phyloP scores from a whole-genome alignment of 352 stramenopile genomes.

The Phytophthora cryptogea region DNA sequence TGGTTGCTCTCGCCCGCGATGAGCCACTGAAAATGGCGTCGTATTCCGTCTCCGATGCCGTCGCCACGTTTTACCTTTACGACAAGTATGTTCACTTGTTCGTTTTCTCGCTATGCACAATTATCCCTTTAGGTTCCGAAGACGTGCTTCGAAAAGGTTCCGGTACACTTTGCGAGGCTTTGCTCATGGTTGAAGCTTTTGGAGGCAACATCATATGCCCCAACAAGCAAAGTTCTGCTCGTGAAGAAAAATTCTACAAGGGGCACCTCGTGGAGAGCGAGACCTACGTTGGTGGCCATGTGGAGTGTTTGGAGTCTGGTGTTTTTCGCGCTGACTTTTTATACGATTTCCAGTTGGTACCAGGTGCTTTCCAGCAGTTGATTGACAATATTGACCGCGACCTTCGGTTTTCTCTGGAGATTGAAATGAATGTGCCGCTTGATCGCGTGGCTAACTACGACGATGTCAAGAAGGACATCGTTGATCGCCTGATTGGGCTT shows the following conservation, averaged over 20 bases:
- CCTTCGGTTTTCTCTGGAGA: conserved; percentile 96
- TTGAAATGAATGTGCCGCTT: conserved; percentile 87
- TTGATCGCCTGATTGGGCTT: conserved; percentile 93
- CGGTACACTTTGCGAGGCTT: conserved; percentile 98
- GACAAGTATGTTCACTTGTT: conserved; percentile 99
- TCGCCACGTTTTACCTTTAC: conserved; percentile 99
- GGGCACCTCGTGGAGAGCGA: conserved; percentile 97
- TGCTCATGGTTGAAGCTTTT: conserved; percentile 99
- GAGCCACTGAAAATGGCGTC: conserved; percentile 97
- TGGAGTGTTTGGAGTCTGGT: conserved; percentile 98
- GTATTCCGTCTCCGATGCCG: conserved; percentile 99
- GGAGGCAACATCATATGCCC: conserved; percentile 96
- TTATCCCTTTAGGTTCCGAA: conserved; percentile 98
- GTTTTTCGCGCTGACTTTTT: conserved; percentile 98
- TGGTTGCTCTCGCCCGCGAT: conserved; percentile 95
- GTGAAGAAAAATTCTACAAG: conserved; percentile 84
- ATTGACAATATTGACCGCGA: conserved; percentile 98
- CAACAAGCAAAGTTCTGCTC: conserved; percentile 96
- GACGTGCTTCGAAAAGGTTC: conserved; percentile 97
- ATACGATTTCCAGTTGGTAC: conserved; percentile 96
- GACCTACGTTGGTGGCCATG: conserved; percentile 99
- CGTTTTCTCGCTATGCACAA: conserved; percentile 99
- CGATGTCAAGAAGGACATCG: conserved; percentile 89
- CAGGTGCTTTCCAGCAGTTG: conserved; percentile 93
- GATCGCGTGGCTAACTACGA: conserved; percentile 93